Evolutionary conservation across 257 asterid species (phyloP).

Genomic region (Knoxia roxburghii): DNA sequence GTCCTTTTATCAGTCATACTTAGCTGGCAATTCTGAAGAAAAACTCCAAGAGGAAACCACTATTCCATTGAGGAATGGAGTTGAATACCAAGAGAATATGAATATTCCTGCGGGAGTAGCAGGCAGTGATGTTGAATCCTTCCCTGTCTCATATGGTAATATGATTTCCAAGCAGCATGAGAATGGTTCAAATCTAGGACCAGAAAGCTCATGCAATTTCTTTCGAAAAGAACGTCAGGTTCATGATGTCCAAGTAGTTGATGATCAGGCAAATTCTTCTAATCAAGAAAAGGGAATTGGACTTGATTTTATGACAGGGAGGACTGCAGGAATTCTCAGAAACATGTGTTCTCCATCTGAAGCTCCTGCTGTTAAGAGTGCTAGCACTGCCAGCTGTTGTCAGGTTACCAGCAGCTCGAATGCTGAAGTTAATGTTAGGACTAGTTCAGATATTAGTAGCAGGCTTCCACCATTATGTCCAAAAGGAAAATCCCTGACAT

Average conservation of each 20-base stretch:
- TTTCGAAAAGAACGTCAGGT: conserved; percentile 22
- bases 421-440: conserved; percentile 26
- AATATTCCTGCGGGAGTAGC: conserved; percentile 1
- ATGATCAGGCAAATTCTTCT: conserved; percentile 15
- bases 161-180: conserved; percentile 16
- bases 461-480: conserved; percentile 59
- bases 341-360: conserved; percentile 22
- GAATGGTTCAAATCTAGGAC: conserved; percentile 21
- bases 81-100: conserved; percentile 15
- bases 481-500: conserved; percentile 21
- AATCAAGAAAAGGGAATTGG: conserved; percentile 12
- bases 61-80: conserved; percentile 20
- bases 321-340: conserved; percentile 13
- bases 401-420: conserved; percentile 20
- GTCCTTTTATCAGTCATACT: not conserved
- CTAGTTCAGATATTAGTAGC: conserved; percentile 28
- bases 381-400: conserved; percentile 9
- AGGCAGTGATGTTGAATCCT: conserved; percentile 25
- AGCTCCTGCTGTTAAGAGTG: conserved; percentile 22
- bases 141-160: conserved; percentile 8
- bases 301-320: not conserved
- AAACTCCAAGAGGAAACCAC: conserved; percentile 16
- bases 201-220: conserved; percentile 8
- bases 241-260: conserved; percentile 35
- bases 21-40: conserved; percentile 21